Conservation (phyloP, 129 eudicot genomes). For the Glebionis coronaria region DNA sequence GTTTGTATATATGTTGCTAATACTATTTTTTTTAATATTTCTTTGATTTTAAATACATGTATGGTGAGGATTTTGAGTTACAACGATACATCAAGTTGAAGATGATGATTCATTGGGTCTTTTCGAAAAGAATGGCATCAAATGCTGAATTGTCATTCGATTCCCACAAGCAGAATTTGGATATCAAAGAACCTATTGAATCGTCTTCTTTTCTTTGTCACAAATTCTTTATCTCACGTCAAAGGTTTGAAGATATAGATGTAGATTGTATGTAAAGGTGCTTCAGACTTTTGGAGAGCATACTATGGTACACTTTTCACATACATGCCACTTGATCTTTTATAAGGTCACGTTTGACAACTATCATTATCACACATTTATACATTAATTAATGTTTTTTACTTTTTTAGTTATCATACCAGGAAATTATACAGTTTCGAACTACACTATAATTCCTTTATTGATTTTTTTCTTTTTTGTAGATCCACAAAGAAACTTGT, state of each 20-base stretch:
- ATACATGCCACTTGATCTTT: background rate
- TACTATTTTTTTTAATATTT: too few species aligned
- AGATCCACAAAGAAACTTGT: conserved; percentile 71
- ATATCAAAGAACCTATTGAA: conserved; percentile 62
- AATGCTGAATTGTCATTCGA: conserved; percentile 30
- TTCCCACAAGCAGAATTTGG: conserved; percentile 38
- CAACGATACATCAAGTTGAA: too few species aligned
- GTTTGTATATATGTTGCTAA: too few species aligned
- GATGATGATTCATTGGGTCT: too few species aligned
- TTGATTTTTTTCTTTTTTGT: conserved; percentile 24
- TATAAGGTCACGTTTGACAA: background rate
- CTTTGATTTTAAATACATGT: too few species aligned
- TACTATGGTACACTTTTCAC: conserved; percentile 50
- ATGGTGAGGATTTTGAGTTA: too few species aligned
- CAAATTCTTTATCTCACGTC: conserved; percentile 36
- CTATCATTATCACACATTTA: conserved; percentile 2
- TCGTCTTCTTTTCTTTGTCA: conserved; percentile 75
- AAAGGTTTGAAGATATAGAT: conserved; percentile 43
- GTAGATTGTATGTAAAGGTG: conserved; percentile 59
- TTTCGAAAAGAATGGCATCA: conserved; percentile 62
- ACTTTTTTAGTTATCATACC: background rate
- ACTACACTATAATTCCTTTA: conserved; percentile 16
- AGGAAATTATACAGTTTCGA: background rate
- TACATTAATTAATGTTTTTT: conserved; percentile 3
- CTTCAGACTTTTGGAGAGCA: conserved; percentile 64